Percentiles rank a stretch among this genome's conserved stretches.
Evolutionary conservation across 2,329 filamentous ascomycete genomes (phyloP).

Genomic region (Plectosphaerella sp.): DNA sequence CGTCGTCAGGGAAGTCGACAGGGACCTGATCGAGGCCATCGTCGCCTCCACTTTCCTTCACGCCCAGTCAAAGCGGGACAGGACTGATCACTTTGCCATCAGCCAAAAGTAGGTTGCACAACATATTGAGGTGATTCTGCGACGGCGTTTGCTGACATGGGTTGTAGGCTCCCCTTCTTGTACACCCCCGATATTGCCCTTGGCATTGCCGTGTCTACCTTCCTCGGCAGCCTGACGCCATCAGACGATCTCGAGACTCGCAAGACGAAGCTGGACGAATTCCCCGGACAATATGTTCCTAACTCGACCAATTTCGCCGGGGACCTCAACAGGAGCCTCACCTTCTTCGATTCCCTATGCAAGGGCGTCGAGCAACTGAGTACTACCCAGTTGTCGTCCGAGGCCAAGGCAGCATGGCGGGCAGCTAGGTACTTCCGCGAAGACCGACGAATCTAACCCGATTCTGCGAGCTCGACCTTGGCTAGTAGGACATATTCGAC

Average conservation of each 20-base stretch:
- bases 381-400: slow-evolving; percentile 36
- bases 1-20: slow-evolving; percentile 71
- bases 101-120: slow-evolving; percentile 59
- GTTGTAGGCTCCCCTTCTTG: slow-evolving; percentile 58
- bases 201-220: slow-evolving; percentile 75
- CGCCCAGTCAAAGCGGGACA: slow-evolving; percentile 69
- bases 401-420: slow-evolving; percentile 49
- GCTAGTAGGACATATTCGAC: slow-evolving; percentile 6
- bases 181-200: slow-evolving; percentile 69
- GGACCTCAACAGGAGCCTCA: slow-evolving; percentile 53
- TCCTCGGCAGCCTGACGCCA: slow-evolving; percentile 66
- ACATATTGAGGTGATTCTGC: background rate
- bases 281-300: slow-evolving; percentile 52
- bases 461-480: slow-evolving; percentile 10
- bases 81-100: slow-evolving; percentile 63
- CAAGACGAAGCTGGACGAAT: slow-evolving; percentile 39
- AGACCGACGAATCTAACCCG: slow-evolving; percentile 30
- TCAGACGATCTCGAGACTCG: slow-evolving; percentile 47
- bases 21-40: slow-evolving; percentile 81
- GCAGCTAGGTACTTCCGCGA: slow-evolving; percentile 51
- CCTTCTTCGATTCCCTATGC: slow-evolving; percentile 55
- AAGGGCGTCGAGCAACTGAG: slow-evolving; percentile 51
- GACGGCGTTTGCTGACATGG: slow-evolving; percentile 11
- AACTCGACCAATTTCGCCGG: slow-evolving; percentile 54
- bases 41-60: slow-evolving; percentile 76